phyloP scores from a whole-genome alignment of 176 grass and related monocot species.

The Hordeum marinum region DNA sequence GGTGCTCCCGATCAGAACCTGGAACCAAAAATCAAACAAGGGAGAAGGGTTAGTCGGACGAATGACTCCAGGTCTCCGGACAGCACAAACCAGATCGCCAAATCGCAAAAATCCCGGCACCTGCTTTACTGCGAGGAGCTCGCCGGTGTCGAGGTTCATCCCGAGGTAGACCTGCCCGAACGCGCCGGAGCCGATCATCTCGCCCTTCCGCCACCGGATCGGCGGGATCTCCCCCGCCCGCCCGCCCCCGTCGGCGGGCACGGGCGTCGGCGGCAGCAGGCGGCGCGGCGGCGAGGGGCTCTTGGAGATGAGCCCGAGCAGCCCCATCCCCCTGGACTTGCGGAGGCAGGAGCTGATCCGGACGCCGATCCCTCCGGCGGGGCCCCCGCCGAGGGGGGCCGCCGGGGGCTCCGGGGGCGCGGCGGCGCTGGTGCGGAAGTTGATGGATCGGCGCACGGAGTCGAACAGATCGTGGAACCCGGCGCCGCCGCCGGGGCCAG shows the following conservation, averaged over 20 bases:
- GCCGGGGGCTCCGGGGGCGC: constrained; percentile 22
- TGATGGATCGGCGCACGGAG: constrained; percentile 81
- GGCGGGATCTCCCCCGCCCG: constrained; percentile 42
- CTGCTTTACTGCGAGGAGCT: constrained; percentile 95
- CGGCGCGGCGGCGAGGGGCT: constrained; percentile 52
- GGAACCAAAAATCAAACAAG: constrained; percentile 5
- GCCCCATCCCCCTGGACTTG: constrained; percentile 71
- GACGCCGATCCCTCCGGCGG: constrained; percentile 37
- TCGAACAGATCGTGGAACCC: constrained; percentile 81
- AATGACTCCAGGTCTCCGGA: background rate
- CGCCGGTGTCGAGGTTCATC: constrained; percentile 98
- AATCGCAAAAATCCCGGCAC: constrained; percentile 9
- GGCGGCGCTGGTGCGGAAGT: constrained; percentile 48
- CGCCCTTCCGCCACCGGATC: constrained; percentile 91
- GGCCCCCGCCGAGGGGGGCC: constrained; percentile 16
- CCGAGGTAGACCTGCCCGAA: constrained; percentile 96
- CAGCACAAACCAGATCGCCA: background rate
- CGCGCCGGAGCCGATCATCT: constrained; percentile 79
- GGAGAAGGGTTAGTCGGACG: background rate
- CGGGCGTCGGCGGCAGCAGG: constrained; percentile 31
- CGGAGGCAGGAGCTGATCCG: constrained; percentile 70
- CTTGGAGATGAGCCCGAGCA: constrained; percentile 77
- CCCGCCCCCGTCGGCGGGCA: background rate
- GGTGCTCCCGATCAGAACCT: constrained; percentile 82
- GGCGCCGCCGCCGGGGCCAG: constrained; percentile 32